Percentiles rank a stretch among this genome's conserved stretches.
phyloP scores from a whole-genome alignment of 2,329 filamentous ascomycete species.

The Graphiopsis chlorocephala region DNA sequence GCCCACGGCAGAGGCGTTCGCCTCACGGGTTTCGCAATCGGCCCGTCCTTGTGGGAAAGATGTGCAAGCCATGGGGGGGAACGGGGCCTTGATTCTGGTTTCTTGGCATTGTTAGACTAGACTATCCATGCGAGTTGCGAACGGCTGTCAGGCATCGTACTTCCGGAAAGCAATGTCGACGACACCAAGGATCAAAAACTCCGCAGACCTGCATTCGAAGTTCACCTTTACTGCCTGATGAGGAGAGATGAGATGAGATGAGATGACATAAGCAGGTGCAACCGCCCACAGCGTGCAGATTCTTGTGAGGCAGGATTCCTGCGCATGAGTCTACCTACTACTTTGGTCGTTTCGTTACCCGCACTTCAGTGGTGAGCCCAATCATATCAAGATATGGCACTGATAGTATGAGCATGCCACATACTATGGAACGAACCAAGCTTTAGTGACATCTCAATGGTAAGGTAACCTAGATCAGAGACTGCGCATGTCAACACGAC shows the following conservation, averaged over 20 bases:
- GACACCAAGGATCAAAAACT: neutral
- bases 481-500: neutral
- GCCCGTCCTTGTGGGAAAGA: neutral
- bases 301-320: neutral
- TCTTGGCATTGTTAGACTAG: neutral
- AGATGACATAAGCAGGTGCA: neutral
- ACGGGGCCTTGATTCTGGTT: neutral
- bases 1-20: neutral
- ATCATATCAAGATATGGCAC: neutral
- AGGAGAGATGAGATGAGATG: neutral
- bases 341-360: neutral
- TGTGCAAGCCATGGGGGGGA: neutral
- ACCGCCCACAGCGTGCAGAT: neutral
- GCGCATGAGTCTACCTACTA: neutral
- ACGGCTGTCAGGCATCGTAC: neutral
- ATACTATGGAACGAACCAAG: neutral
- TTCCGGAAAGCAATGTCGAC: neutral
- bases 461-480: neutral
- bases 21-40: neutral
- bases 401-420: neutral
- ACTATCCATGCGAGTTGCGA: neutral
- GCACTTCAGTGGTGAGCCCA: neutral
- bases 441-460: neutral
- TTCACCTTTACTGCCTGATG: neutral
- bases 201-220: neutral